Conservation (phyloP, 148 eudicot species). For the Dysphania ambrosioides region DNA sequence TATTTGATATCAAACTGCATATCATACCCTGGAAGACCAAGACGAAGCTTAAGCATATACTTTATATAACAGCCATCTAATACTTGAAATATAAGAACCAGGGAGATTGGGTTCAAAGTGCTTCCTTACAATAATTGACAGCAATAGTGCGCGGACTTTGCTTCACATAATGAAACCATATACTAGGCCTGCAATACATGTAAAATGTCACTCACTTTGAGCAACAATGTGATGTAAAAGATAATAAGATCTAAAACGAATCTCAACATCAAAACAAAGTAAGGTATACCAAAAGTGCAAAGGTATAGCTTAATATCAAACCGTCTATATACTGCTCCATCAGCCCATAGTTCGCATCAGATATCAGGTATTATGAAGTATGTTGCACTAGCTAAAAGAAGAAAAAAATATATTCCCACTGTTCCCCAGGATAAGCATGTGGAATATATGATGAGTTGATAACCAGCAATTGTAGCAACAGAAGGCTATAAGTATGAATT, state of each 20-base stretch:
- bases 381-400: too few species aligned
- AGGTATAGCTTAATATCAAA: not conserved
- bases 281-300: not conserved
- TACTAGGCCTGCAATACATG: slow-evolving; percentile 75
- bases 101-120: not conserved
- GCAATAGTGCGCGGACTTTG: slow-evolving; percentile 88
- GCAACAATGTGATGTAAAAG: not conserved
- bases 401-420: too few species aligned
- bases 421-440: too few species aligned
- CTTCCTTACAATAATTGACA: slow-evolving; percentile 74
- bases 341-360: not conserved
- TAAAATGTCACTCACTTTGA: not conserved
- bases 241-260: not conserved
- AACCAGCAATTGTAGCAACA: not conserved
- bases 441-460: not conserved
- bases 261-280: not conserved
- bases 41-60: not conserved
- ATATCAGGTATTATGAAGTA: not conserved
- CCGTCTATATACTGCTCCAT: not conserved
- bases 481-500: not conserved
- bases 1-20: slow-evolving; percentile 92
- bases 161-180: slow-evolving; percentile 98
- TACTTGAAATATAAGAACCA: not conserved
- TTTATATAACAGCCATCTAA: not conserved
- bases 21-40: slow-evolving; percentile 82